Evolutionary conservation across 2,329 filamentous ascomycete species (phyloP), one percentile per base, ranked within the genome.

Genomic region (Aspergillus quadrilineatus): DNA sequence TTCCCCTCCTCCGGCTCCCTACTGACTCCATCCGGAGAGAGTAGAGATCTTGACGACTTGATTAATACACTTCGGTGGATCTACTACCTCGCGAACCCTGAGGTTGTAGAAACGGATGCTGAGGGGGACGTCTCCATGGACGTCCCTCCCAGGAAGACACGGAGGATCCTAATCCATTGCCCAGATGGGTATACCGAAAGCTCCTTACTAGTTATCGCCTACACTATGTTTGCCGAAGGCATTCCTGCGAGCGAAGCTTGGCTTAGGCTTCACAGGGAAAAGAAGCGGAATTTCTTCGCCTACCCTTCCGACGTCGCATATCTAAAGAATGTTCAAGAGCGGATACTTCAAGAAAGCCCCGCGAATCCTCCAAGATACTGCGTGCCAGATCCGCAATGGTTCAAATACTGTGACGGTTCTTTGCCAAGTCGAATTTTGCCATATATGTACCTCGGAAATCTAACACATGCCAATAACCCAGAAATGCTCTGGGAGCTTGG

Each of bases 1-100:
- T 97, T 97, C 60, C 93, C 93, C 1, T 94, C 92, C 0, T 97
- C 93, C 1, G 94, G 94, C n/a, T 95, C 90, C 66, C 89, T 97
- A 54, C 81, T 93, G 66, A 88, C 90, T 2, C 89, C 92, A 2
- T 89, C 88, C 0, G 95, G 89, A 84, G 90, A 89, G 1, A 89
- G 92, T 58, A 79, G 82, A 7, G 93, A 97, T 73, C 85, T 90
- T 1, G 91, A 96, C 68, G 89, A 87, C 28, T 86, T 97, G 42
- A 79, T 97, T 42, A 89, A 92, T 55, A 93, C 89, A 6, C 93
- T 92, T 75, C 88, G 87, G 66, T 97, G 92, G 91, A 89, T 99
- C 28, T 90, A 92, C 73, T 85, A 89, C 65, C 78, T 96, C 44
- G 86, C 92, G 0, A 88, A 95, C 64, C 86, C 89, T 6, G 58